These are phyloP conservation scores for Aspergillus kassunensis DNA, from an alignment of 495 filamentous ascomycete genomes.

Conservation along the genomic window DNA sequence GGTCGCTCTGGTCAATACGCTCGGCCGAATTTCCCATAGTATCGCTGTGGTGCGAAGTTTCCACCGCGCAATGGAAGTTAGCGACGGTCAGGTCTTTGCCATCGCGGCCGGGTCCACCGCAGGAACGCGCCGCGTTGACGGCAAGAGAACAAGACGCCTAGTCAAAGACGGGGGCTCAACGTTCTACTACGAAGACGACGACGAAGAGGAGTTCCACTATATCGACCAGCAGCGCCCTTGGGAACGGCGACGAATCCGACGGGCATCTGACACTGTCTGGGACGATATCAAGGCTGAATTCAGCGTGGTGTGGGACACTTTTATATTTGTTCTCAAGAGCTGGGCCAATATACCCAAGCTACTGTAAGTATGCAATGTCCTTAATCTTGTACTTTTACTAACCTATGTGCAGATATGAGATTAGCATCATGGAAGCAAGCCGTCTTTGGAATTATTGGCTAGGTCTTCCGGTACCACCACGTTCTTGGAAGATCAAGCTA, in stretches of 20 bases:
- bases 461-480: conserved; percentile 67
- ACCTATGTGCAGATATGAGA: conserved; percentile 47
- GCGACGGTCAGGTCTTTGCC: conserved; percentile 31
- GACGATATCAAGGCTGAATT: conserved; percentile 65
- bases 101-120: conserved; percentile 25
- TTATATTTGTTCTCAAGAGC: conserved; percentile 59
- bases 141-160: conserved; percentile 18
- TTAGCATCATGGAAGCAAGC: conserved; percentile 54
- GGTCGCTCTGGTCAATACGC: conserved; percentile 90
- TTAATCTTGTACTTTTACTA: neutral
- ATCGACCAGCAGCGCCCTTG: conserved; percentile 35
- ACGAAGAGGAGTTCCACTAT: conserved; percentile 35
- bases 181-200: conserved; percentile 42
- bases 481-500: conserved; percentile 60
- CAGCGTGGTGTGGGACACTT: conserved; percentile 54
- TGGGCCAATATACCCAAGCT: conserved; percentile 67
- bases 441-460: conserved; percentile 74
- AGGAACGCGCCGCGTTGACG: conserved; percentile 12
- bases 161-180: conserved; percentile 36
- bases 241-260: conserved; percentile 25
- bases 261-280: conserved; percentile 37
- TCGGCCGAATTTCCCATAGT: conserved; percentile 77
- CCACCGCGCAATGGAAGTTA: conserved; percentile 51
- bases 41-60: conserved; percentile 72
- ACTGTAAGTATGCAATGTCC: conserved; percentile 54